These are phyloP conservation scores for Suhomyces kilbournensis DNA, from an alignment of 805 yeast species.

Conservation along the genomic window DNA sequence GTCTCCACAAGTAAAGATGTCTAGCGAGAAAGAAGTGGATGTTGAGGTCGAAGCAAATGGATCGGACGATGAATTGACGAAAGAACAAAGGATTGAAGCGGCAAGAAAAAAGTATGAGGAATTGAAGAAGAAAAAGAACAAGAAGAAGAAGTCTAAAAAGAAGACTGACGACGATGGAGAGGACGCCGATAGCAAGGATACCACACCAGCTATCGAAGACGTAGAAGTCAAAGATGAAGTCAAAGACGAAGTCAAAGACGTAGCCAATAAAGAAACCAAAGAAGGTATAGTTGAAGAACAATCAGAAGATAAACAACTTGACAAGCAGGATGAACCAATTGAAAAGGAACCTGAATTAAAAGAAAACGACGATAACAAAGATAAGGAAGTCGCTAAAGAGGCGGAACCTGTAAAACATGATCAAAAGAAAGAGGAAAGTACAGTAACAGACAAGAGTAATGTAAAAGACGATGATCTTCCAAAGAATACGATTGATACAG, in stretches of 20 bases:
- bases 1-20: background rate
- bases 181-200: constrained; percentile 8
- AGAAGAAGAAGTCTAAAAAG: constrained; percentile 50
- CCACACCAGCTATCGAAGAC: constrained; percentile 6
- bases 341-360: background rate
- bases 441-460: constrained; percentile 6
- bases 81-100: constrained; percentile 65
- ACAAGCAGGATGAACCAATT: background rate
- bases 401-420: background rate
- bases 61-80: constrained; percentile 27
- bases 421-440: background rate
- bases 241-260: background rate
- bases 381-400: background rate
- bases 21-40: background rate
- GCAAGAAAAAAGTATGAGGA: constrained; percentile 75
- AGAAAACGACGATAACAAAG: background rate
- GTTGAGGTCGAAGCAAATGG: background rate
- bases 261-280: background rate
- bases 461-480: constrained; percentile 3
- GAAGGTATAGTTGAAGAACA: constrained; percentile 16
- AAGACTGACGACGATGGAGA: constrained; percentile 28
- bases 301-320: constrained; percentile 49
- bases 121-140: constrained; percentile 56
- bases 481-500: constrained; percentile 2
- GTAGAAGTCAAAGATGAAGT: constrained; percentile 4